Evolutionary conservation across 2,329 filamentous ascomycete species (phyloP), one percentile per base, ranked within the genome.

Genomic region (Diaporthe amygdali): DNA sequence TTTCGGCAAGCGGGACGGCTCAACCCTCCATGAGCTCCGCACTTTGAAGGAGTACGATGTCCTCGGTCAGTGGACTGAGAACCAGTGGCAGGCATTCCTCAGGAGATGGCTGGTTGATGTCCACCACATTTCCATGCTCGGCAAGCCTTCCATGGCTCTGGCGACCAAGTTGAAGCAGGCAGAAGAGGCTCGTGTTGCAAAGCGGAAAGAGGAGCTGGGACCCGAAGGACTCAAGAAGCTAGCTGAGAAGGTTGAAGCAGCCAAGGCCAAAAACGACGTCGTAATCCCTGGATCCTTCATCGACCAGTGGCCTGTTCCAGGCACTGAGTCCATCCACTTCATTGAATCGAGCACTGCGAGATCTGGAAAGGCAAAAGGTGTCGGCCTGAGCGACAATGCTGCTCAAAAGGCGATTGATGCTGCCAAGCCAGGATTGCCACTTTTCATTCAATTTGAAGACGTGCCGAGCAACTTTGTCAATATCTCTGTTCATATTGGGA

Each of bases 391-490:
- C 0, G 83, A 91, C 37, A 96, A 94, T 75, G 80, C 87, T 5
- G 89, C 94, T 5, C 96, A 99, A 80, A 87, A 90, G 72, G 82
- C 92, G 61, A 90, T 99, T 61, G 94, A 98, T 78, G 84, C 87
- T 17, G 90, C 94, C 49, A 86, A 88, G 46, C 75, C 84, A 22
- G 85, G 84, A 8, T 79, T 91, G n/a, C 93, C 94, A 0, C 84
- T 98, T 2, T 99, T 98, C 81, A 87, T 99, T n/a, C 96, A 99
- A 81, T 99, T 97, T 75, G 96, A 99, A 82, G 92, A 97, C 77
- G 95, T 98, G 17, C 92, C 93, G 2, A 97, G 94, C 71, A 97
- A 94, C 78, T 99, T 99, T 80, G 94, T 97, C 8, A 93, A 96
- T 76, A 88, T 98, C 71, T 92, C 90, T 59, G 82, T 98, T 27